A percentile compares a stretch with the other conserved stretches of the same genome.
Evolutionary conservation across 192 early-diverging fungal genomes (phyloP).

Genomic region (Coemansia sp.): DNA sequence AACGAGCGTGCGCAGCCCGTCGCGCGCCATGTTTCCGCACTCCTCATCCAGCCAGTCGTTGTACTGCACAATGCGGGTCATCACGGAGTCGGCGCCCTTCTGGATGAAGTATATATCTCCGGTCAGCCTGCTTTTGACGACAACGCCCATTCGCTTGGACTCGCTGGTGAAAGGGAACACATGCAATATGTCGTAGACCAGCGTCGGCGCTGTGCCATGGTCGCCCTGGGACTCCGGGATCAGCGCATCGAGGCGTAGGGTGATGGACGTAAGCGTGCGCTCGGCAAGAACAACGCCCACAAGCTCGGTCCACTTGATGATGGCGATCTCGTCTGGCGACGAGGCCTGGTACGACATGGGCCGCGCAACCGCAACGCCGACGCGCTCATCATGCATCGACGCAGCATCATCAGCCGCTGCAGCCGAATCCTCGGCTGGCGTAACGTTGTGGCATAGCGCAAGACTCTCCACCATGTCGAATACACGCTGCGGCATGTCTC

Average conservation of each 20-base stretch:
- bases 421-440: slow-evolving; percentile 44
- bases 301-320: slow-evolving; percentile 89
- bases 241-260: slow-evolving; percentile 57
- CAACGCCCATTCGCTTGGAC: slow-evolving; percentile 95
- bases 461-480: slow-evolving; percentile 87
- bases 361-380: slow-evolving; percentile 22
- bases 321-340: slow-evolving; percentile 94
- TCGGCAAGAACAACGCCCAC: slow-evolving; percentile 81
- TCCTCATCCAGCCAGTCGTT: slow-evolving; percentile 98
- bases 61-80: slow-evolving; percentile 83
- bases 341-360: slow-evolving; percentile 87
- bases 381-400: slow-evolving; percentile 19
- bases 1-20: slow-evolving; percentile 92
- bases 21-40: slow-evolving; percentile 94
- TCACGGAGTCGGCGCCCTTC: slow-evolving; percentile 94
- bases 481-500: slow-evolving; percentile 83
- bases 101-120: slow-evolving; percentile 86
- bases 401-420: slow-evolving; percentile 9
- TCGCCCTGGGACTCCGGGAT: slow-evolving; percentile 25
- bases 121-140: slow-evolving; percentile 67
- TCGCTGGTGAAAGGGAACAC: slow-evolving; percentile 99
- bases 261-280: slow-evolving; percentile 71
- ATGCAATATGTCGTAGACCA: slow-evolving; percentile 81
- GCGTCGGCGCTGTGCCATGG: slow-evolving; percentile 21
- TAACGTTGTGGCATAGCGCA: slow-evolving; percentile 90